Percentiles rank a stretch among this genome's conserved stretches.
phyloP scores from a whole-genome alignment of 257 asterid genomes.

The Solanum virginianum region DNA sequence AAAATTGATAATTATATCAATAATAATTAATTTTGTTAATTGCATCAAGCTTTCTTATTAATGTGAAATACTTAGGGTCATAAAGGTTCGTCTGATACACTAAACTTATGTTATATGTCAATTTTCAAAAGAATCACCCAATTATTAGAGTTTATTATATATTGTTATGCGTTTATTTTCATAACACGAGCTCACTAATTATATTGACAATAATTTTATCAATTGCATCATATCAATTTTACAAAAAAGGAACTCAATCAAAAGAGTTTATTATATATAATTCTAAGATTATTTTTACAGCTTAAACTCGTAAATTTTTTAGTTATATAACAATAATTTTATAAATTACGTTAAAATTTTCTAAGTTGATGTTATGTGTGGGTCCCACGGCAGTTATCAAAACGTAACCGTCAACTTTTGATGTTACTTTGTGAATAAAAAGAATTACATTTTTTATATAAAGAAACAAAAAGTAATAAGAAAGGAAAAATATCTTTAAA shows the following conservation, averaged over 20 bases:
- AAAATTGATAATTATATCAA: too few species aligned
- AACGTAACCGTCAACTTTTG: neutral
- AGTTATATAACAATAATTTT: too few species aligned
- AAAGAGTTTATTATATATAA: too few species aligned
- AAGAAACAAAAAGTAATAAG: neutral
- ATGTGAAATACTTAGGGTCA: neutral
- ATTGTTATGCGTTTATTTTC: neutral
- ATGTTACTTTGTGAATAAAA: neutral
- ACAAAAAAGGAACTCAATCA: too few species aligned
- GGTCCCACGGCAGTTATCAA: neutral
- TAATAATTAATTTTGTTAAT: too few species aligned
- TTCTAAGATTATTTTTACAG: too few species aligned
- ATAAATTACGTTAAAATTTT: neutral
- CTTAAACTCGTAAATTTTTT: too few species aligned
- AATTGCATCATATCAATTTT: too few species aligned
- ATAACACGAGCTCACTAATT: fast-evolving
- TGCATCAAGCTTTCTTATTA: too few species aligned
- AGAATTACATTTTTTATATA: neutral
- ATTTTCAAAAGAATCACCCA: fast-evolving
- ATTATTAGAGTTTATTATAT: neutral
- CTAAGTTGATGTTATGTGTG: fast-evolving
- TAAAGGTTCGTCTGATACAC: neutral
- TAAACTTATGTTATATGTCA: neutral
- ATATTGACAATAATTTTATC: too few species aligned
- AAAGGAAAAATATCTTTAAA: neutral